phyloP scores from a whole-genome alignment of 2,329 filamentous ascomycete genomes.

The Neopestalotiopsis rosae region DNA sequence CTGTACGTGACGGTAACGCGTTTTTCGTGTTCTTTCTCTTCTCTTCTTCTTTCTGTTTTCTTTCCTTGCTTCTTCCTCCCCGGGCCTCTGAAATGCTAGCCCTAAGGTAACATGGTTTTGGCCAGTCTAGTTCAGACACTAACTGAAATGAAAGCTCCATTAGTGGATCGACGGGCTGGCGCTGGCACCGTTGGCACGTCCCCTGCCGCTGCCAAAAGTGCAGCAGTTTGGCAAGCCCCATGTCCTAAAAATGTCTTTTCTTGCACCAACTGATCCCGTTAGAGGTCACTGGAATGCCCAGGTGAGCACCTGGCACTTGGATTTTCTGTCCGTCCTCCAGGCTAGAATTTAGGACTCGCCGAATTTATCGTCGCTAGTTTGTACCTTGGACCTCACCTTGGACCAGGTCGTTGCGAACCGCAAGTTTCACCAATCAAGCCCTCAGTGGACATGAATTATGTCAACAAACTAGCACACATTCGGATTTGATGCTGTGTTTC shows the following conservation, averaged over 20 bases:
- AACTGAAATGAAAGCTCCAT: not conserved
- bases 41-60: not conserved
- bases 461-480: not conserved
- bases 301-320: not conserved
- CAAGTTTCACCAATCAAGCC: not conserved
- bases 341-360: not conserved
- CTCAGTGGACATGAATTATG: not conserved
- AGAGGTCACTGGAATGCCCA: not conserved
- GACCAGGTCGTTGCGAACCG: not conserved
- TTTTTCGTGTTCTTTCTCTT: not conserved
- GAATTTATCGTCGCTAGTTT: not conserved
- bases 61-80: not conserved
- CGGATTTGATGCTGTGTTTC: not conserved
- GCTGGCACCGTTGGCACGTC: not conserved
- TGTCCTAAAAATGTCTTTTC: not conserved
- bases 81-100: not conserved
- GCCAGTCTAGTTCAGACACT: not conserved
- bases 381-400: not conserved
- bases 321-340: not conserved
- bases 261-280: not conserved
- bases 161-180: not conserved
- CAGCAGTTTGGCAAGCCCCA: not conserved
- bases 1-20: constrained; percentile 1
- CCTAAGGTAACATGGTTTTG: not conserved
- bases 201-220: not conserved